These are phyloP conservation scores for Euphorbia peplus DNA, from an alignment of 345 rosid species.

Conservation along the genomic window DNA sequence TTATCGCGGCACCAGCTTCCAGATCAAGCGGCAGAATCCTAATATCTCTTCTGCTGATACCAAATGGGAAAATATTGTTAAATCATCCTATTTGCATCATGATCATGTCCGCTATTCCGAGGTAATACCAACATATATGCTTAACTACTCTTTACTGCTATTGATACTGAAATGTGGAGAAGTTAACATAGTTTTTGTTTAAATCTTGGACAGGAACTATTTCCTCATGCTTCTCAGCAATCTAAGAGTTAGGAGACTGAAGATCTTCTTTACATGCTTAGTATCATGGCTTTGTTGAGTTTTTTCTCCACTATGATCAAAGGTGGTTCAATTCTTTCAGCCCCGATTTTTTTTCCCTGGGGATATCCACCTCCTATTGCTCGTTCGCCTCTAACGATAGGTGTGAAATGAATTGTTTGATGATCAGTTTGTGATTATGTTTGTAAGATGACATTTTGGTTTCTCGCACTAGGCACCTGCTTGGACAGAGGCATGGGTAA, in stretches of 20 bases:
- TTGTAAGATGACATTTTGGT: constrained; percentile 8
- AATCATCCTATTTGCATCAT: constrained; percentile 68
- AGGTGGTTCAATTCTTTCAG: constrained; percentile 17
- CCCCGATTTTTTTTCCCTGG: constrained; percentile 3
- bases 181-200: neutral
- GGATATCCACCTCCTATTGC: constrained; percentile 12
- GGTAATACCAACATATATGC: constrained; percentile 36
- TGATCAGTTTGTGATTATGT: constrained; percentile 17
- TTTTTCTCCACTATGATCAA: constrained; percentile 11
- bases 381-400: constrained; percentile 11
- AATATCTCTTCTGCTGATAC: constrained; percentile 32
- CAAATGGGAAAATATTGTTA: constrained; percentile 97
- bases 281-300: constrained; percentile 14
- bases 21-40: constrained; percentile 38
- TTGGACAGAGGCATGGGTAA: neutral
- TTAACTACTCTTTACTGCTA: neutral
- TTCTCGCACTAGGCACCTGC: constrained; percentile 4
- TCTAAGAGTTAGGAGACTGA: constrained; percentile 31
- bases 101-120: constrained; percentile 84
- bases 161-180: neutral
- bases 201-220: constrained; percentile 54
- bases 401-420: neutral
- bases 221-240: constrained; percentile 48
- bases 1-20: constrained; percentile 27
- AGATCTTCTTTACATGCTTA: constrained; percentile 9